phyloP scores from a whole-genome alignment of 345 rosid species.

The Psidium friedrichsthalianum region DNA sequence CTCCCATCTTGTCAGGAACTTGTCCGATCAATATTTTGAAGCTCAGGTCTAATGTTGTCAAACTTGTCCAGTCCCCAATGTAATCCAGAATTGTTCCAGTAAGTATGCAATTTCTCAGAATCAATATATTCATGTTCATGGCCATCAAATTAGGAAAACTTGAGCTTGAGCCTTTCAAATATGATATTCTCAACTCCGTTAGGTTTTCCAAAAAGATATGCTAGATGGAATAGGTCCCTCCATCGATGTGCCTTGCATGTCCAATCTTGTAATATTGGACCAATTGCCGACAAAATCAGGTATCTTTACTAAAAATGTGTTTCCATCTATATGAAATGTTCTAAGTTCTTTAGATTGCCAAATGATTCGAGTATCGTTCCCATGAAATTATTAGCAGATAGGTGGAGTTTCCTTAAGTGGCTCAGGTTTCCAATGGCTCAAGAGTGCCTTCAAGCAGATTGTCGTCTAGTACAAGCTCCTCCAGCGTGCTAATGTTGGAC shows the following conservation, averaged over 20 bases:
- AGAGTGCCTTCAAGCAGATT: too few species aligned
- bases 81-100: constrained; percentile 32
- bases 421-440: too few species aligned
- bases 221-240: constrained; percentile 75
- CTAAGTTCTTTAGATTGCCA: too few species aligned
- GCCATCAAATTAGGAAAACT: constrained; percentile 40
- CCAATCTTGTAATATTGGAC: constrained; percentile 48
- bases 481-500: too few species aligned
- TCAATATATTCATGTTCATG: constrained; percentile 17
- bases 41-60: constrained; percentile 59
- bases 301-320: constrained; percentile 51
- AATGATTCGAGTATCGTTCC: too few species aligned
- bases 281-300: constrained; percentile 79
- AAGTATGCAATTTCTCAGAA: constrained; percentile 51
- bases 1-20: constrained; percentile 26
- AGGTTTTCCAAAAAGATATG: constrained; percentile 42
- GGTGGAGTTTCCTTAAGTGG: too few species aligned
- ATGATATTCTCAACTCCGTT: constrained; percentile 46
- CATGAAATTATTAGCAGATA: too few species aligned
- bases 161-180: constrained; percentile 41
- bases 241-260: constrained; percentile 77
- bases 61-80: constrained; percentile 21
- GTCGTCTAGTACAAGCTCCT: too few species aligned
- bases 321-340: constrained; percentile 84
- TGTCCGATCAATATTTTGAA: constrained; percentile 52